Percentiles rank a stretch among this genome's conserved stretches.
Conservation (phyloP, 495 filamentous ascomycete species). For the Penicillium macrosclerotiorum region DNA sequence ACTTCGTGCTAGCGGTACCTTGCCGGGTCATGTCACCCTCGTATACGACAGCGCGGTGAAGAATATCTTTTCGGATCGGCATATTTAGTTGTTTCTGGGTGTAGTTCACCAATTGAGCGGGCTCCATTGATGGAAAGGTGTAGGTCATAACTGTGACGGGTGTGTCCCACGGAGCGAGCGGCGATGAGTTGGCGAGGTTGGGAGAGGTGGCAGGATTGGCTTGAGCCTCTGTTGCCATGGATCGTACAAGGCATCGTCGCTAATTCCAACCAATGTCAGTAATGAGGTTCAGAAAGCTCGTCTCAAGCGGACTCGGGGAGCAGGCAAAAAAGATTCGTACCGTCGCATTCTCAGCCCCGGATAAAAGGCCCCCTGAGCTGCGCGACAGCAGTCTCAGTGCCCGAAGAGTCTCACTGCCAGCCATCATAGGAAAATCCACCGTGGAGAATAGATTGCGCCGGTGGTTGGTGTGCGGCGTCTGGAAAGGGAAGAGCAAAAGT, state of each 20-base stretch:
- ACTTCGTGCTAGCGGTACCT: conserved; percentile 84
- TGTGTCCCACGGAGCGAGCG: conserved; percentile 30
- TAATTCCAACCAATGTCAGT: conserved; percentile 18
- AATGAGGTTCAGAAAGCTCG: neutral
- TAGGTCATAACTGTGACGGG: conserved; percentile 78
- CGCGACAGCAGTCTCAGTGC: conserved; percentile 42
- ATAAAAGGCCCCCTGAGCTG: conserved; percentile 41
- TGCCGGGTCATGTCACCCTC: conserved; percentile 87
- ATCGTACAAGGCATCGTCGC: conserved; percentile 59
- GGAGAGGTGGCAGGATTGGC: conserved; percentile 17
- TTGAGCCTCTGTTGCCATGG: conserved; percentile 75
- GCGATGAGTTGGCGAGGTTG: conserved; percentile 40
- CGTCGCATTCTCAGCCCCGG: conserved; percentile 45
- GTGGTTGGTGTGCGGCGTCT: conserved; percentile 18
- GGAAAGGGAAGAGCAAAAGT: conserved; percentile 37
- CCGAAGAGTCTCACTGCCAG: conserved; percentile 35
- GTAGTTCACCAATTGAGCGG: conserved; percentile 74
- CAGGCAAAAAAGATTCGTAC: conserved; percentile 28
- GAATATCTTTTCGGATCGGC: conserved; percentile 84
- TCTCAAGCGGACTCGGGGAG: neutral
- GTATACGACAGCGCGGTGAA: conserved; percentile 89
- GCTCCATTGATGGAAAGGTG: conserved; percentile 87
- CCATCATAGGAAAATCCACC: conserved; percentile 30
- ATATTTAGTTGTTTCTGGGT: conserved; percentile 76
- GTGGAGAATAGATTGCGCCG: neutral